Evolutionary conservation across 352 stramenopile species (phyloP).

Genomic region (Phytophthora capsici): DNA sequence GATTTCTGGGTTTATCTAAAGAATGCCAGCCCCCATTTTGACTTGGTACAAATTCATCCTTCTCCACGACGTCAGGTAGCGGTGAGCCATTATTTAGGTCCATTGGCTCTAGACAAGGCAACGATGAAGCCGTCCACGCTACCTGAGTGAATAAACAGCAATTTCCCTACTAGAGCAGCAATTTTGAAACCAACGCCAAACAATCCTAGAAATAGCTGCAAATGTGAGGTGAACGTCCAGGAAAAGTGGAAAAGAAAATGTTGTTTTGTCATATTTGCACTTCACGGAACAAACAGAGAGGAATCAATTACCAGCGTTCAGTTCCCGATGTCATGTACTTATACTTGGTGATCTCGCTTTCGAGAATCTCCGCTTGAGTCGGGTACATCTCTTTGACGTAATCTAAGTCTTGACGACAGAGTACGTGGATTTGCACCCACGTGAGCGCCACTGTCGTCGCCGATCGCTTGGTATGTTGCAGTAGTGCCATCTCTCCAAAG

Average conservation of each 20-base stretch:
- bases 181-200: constrained; percentile 10
- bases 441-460: constrained; percentile 70
- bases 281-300: too few relatives aligned
- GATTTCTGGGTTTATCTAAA: background rate
- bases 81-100: background rate
- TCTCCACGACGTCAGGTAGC: constrained; percentile 2
- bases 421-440: constrained; percentile 78
- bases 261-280: too few relatives aligned
- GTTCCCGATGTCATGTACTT: constrained; percentile 66
- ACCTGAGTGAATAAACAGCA: background rate
- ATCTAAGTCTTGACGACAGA: constrained; percentile 62
- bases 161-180: background rate
- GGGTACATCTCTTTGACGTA: constrained; percentile 69
- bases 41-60: constrained; percentile 3
- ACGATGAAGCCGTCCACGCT: background rate
- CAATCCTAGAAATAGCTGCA: background rate
- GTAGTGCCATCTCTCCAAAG: constrained; percentile 77
- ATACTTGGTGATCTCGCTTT: constrained; percentile 78
- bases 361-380: constrained; percentile 58
- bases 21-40: constrained; percentile 7
- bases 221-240: too few relatives aligned
- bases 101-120: constrained; percentile 1
- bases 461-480: constrained; percentile 66
- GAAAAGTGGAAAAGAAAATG: too few relatives aligned
- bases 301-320: constrained; percentile 43